A percentile compares a stretch with the other conserved stretches of the same genome.
Conservation (phyloP, 129 eudicot species). For the Pulicaria dysenterica region DNA sequence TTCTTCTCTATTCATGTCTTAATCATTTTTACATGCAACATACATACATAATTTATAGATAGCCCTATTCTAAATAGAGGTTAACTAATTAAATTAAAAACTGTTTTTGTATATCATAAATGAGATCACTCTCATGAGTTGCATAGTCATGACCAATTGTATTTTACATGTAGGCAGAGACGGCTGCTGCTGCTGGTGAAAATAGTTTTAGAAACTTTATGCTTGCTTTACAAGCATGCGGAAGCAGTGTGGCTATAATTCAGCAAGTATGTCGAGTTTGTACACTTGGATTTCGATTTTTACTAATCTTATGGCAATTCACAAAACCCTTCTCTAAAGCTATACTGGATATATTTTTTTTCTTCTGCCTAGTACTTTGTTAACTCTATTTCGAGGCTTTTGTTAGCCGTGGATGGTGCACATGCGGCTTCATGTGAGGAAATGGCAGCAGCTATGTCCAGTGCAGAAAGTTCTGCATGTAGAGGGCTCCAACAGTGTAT, state of each 20-base stretch:
- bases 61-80: not conserved
- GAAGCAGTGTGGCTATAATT: slow-evolving; percentile 94
- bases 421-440: slow-evolving; percentile 92
- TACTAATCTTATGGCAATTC: slow-evolving; percentile 8
- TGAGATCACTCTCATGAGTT: slow-evolving; percentile 2
- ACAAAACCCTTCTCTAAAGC: not conserved
- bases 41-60: too few species aligned
- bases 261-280: slow-evolving; percentile 68
- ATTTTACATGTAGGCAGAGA: slow-evolving; percentile 72
- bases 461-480: slow-evolving; percentile 79
- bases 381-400: slow-evolving; percentile 75
- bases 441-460: slow-evolving; percentile 86
- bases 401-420: slow-evolving; percentile 92
- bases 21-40: not conserved
- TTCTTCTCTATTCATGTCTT: slow-evolving; percentile 24
- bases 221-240: slow-evolving; percentile 94
- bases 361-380: slow-evolving; percentile 62
- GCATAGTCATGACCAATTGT: slow-evolving; percentile 26
- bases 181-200: slow-evolving; percentile 90
- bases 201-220: slow-evolving; percentile 83
- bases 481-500: slow-evolving; percentile 95
- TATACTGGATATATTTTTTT: not conserved
- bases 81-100: not conserved
- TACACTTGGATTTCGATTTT: not conserved
- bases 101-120: not conserved